These are phyloP conservation scores for Sporothrix protearum DNA, from an alignment of 2,329 filamentous ascomycete genomes.

Conservation along the genomic window DNA sequence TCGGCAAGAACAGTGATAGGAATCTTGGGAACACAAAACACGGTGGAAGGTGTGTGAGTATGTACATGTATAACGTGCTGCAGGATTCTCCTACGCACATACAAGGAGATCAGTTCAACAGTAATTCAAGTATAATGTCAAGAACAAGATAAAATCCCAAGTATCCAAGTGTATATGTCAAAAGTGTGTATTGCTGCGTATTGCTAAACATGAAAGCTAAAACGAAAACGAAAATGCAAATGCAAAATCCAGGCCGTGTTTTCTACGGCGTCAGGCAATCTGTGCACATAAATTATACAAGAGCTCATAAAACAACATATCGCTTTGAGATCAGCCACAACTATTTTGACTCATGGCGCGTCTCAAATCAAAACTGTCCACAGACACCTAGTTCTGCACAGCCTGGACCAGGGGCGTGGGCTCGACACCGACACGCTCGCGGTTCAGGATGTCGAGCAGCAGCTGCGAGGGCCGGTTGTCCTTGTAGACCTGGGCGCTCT, in stretches of 20 bases:
- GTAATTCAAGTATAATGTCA: background rate
- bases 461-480: slow-evolving; percentile 85
- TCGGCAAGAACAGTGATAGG: background rate
- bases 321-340: background rate
- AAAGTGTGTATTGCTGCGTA: background rate
- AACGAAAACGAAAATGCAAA: background rate
- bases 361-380: too few species aligned
- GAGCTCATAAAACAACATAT: background rate
- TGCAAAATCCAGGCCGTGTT: background rate
- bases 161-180: background rate
- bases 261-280: background rate
- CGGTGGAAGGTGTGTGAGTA: background rate
- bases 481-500: slow-evolving; percentile 71
- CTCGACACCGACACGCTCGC: slow-evolving; percentile 90
- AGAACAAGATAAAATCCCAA: background rate
- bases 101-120: background rate
- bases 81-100: background rate
- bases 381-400: slow-evolving; percentile 20
- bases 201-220: background rate
- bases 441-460: slow-evolving; percentile 84
- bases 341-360: background rate
- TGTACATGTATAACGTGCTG: background rate
- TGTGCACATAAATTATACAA: background rate
- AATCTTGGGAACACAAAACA: background rate
- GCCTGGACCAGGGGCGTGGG: slow-evolving; percentile 55